A percentile compares a stretch with the other conserved stretches of the same genome.
Conservation (phyloP, 2,329 filamentous ascomycete species). For the Xylariaceae sp. region DNA sequence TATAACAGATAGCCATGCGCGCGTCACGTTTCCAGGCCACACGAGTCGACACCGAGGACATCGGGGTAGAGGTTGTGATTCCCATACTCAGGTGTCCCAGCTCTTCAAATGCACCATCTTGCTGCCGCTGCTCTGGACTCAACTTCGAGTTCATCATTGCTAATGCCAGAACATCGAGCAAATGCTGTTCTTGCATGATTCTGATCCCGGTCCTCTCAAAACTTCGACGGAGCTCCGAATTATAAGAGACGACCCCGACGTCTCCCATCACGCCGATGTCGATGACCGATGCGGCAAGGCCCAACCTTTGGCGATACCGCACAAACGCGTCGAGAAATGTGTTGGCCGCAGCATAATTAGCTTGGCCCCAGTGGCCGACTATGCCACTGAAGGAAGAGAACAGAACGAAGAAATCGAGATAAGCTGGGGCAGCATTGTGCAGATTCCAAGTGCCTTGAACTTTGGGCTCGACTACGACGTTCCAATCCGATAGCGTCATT, state of each 20-base stretch:
- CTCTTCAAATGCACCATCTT: too few relatives aligned
- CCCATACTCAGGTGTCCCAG: not conserved
- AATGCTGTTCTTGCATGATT: not conserved
- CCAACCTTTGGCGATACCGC: conserved; percentile 26
- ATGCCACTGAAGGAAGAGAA: conserved; percentile 27
- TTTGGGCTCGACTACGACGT: conserved; percentile 30
- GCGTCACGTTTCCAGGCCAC: conserved; percentile 15
- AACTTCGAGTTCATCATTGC: conserved; percentile 7
- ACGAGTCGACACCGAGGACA: conserved; percentile 1
- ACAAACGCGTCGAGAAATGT: conserved; percentile 32
- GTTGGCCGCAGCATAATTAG: conserved; percentile 36
- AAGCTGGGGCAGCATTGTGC: conserved; percentile 25
- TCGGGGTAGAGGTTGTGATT: not conserved
- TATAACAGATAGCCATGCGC: conserved; percentile 20
- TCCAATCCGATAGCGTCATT: conserved; percentile 29
- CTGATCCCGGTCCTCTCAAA: conserved; percentile 4
- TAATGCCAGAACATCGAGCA: conserved; percentile 10
- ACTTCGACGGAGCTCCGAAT: conserved; percentile 2
- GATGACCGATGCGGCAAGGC: conserved; percentile 31
- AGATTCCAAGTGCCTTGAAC: conserved; percentile 39
- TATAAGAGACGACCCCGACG: conserved; percentile 31
- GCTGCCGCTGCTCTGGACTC: too few relatives aligned
- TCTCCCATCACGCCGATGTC: conserved; percentile 35
- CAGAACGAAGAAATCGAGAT: conserved; percentile 35
- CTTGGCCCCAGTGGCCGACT: conserved; percentile 27